Evolutionary conservation across 2,329 filamentous ascomycete genomes (phyloP).

Genomic region (Diaporthe batatas): DNA sequence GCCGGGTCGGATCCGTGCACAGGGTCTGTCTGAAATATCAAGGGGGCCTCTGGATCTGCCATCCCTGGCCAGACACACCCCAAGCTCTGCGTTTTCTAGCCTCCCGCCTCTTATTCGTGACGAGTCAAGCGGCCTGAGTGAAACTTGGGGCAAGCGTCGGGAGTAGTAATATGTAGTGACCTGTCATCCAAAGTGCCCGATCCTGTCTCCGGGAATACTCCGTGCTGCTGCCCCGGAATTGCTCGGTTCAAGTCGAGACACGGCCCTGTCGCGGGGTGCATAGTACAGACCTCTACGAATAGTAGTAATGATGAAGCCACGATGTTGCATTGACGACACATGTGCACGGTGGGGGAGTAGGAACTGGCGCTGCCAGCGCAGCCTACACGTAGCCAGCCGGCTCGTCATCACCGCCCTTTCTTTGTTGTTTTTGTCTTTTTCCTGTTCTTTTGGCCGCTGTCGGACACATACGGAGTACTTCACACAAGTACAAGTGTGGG

Average conservation of each 20-base stretch:
- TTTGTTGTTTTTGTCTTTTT: neutral
- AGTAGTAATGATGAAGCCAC: neutral
- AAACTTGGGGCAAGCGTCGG: slow-evolving; percentile 23
- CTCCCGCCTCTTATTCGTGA: slow-evolving; percentile 33
- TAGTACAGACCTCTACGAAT: too few species aligned
- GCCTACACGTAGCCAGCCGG: slow-evolving; percentile 27
- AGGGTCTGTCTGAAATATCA: neutral
- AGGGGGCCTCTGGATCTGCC: neutral
- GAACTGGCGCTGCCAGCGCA: slow-evolving; percentile 24
- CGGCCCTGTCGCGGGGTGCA: neutral
- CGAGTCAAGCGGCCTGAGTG: slow-evolving; percentile 26
- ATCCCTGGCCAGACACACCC: slow-evolving; percentile 6
- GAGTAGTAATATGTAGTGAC: slow-evolving; percentile 15
- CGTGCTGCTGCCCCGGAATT: slow-evolving; percentile 15
- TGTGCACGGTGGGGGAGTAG: too few species aligned
- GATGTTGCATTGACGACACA: too few species aligned
- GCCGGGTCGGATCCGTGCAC: slow-evolving; percentile 25
- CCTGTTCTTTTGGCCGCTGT: too few species aligned
- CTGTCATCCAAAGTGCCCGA: slow-evolving; percentile 24
- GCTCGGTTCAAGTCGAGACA: slow-evolving; percentile 17
- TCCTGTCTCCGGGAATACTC: slow-evolving; percentile 6
- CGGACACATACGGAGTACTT: neutral
- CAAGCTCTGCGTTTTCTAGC: slow-evolving; percentile 2
- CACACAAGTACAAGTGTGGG: neutral
- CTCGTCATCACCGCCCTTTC: slow-evolving; percentile 34